Conservation (phyloP, 129 eudicot species). For the Escallonia rubra region DNA sequence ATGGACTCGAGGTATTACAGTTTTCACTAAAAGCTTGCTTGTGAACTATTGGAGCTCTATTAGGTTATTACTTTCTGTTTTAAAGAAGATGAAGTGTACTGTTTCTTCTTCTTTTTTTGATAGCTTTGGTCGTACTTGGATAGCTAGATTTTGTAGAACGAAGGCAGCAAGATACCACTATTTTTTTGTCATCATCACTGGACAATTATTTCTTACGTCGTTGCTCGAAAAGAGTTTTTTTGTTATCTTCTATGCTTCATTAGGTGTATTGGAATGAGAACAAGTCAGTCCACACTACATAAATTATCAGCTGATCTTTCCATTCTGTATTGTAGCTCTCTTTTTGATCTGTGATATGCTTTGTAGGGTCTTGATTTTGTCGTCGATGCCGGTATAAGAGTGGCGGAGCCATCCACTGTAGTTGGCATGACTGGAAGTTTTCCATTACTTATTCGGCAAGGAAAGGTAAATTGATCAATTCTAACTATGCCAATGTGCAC, state of each 20-base stretch:
- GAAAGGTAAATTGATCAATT: conserved; percentile 47
- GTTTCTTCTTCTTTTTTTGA: too few relatives aligned
- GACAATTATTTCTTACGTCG: not conserved
- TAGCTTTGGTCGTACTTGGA: too few relatives aligned
- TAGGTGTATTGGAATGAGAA: not conserved
- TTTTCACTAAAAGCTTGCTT: not conserved
- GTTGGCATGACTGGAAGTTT: conserved; percentile 71
- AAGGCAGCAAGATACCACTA: not conserved
- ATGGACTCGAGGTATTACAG: conserved; percentile 67
- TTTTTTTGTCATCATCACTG: not conserved
- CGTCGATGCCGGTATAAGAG: conserved; percentile 80
- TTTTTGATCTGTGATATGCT: conserved; percentile 7
- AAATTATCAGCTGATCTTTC: not conserved
- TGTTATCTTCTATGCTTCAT: not conserved
- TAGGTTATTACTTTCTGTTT: not conserved
- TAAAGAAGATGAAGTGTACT: too few relatives aligned
- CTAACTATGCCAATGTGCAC: not conserved
- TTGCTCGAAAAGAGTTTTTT: not conserved
- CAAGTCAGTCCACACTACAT: too few relatives aligned
- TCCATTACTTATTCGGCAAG: conserved; percentile 64
- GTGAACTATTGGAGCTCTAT: not conserved
- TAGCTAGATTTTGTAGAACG: too few relatives aligned
- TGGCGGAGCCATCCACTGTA: conserved; percentile 93
- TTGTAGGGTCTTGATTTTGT: conserved; percentile 90
- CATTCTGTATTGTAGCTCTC: not conserved